These are phyloP conservation scores for Russula earlei DNA, from an alignment of 768 basidiomycete genomes.

Conservation along the genomic window DNA sequence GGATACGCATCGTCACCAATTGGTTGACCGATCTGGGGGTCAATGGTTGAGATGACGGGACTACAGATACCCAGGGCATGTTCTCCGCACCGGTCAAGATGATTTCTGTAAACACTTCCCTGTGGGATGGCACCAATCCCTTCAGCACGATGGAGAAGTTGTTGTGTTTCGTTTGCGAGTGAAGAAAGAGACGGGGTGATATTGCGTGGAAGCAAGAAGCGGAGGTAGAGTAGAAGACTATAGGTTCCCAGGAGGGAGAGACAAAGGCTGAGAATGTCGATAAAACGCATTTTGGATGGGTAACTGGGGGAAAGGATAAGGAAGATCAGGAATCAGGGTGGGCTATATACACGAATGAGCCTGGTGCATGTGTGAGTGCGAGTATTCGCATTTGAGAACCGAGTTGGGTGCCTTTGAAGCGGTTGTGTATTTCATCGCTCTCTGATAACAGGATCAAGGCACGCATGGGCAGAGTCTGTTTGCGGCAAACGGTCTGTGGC, in stretches of 20 bases:
- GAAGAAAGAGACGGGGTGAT: background rate
- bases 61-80: background rate
- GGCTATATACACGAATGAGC: too few relatives aligned
- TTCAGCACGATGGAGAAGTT: background rate
- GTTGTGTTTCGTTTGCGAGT: background rate
- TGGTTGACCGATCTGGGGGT: background rate
- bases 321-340: too few relatives aligned
- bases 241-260: background rate
- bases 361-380: too few relatives aligned
- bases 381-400: too few relatives aligned
- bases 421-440: too few relatives aligned
- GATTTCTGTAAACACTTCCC: background rate
- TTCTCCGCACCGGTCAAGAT: background rate
- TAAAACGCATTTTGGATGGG: background rate
- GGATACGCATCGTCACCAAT: background rate
- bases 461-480: too few relatives aligned
- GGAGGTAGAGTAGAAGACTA: background rate
- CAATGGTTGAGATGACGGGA: background rate
- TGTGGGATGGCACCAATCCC: background rate
- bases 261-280: background rate
- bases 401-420: too few relatives aligned
- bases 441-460: too few relatives aligned
- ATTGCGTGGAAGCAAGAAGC: background rate
- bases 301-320: too few relatives aligned
- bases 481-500: too few relatives aligned